A percentile compares a stretch with the other conserved stretches of the same genome.
Conservation (phyloP, 495 filamentous ascomycete genomes). For the Trichoderma asperelloides region DNA sequence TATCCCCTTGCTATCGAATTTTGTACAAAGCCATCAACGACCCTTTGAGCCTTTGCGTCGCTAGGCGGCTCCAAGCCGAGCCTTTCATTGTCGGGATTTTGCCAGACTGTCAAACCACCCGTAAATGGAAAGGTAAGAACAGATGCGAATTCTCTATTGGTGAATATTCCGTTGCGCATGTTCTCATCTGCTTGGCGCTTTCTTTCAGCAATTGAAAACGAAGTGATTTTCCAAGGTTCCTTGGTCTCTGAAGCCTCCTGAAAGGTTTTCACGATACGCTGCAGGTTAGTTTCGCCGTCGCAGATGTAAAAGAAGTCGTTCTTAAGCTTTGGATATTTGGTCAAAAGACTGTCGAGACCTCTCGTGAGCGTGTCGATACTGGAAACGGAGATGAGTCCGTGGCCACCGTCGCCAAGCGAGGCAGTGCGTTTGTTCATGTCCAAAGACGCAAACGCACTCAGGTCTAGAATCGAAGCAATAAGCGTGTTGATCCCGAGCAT, state of each 20-base stretch:
- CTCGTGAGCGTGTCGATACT: neutral
- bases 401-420: neutral
- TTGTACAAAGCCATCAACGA: neutral
- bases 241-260: neutral
- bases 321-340: neutral
- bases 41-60: neutral
- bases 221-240: neutral
- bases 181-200: neutral
- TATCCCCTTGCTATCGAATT: neutral
- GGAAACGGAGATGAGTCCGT: neutral
- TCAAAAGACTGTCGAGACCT: neutral
- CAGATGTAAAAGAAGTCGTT: slow-evolving; percentile 4
- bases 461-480: neutral
- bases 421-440: neutral
- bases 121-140: neutral
- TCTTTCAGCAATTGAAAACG: neutral
- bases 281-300: neutral
- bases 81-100: neutral
- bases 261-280: neutral
- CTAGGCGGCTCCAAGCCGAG: neutral
- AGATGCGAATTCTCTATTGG: neutral
- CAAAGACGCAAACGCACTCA: neutral
- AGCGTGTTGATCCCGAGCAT: neutral
- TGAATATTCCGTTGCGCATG: neutral
- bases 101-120: neutral